These are phyloP conservation scores for Acanthamoeba castellanii DNA, from an alignment of 208 protist genomes.

Conservation along the genomic window DNA sequence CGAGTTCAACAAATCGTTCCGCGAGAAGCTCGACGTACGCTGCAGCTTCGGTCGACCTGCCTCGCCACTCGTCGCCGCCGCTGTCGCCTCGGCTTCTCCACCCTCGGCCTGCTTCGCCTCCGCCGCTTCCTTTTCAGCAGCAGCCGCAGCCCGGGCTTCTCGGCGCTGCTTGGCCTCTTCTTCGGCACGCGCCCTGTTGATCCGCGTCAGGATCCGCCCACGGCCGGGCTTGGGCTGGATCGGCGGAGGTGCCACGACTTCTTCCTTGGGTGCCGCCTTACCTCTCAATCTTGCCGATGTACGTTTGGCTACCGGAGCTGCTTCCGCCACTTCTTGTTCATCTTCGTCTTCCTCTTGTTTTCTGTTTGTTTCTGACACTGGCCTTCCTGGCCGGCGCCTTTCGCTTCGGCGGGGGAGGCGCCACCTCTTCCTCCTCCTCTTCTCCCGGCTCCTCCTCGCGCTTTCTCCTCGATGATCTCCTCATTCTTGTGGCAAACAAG, in stretches of 20 bases:
- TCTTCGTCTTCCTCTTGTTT: too few relatives aligned
- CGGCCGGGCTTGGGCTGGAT: not conserved
- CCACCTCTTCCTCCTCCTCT: too few relatives aligned
- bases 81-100: not conserved
- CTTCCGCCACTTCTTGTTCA: not conserved
- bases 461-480: too few relatives aligned
- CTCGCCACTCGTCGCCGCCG: not conserved
- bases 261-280: not conserved
- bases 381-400: too few relatives aligned
- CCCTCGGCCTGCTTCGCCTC: not conserved
- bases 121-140: not conserved
- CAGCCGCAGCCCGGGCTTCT: not conserved
- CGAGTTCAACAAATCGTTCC: slow-evolving; percentile 33
- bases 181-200: not conserved
- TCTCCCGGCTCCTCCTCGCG: too few relatives aligned
- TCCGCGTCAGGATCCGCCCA: not conserved
- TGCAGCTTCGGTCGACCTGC: not conserved
- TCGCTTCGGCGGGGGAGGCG: too few relatives aligned
- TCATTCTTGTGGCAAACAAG: not conserved
- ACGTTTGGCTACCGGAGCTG: not conserved
- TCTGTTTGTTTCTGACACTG: too few relatives aligned
- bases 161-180: not conserved
- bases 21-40: not conserved
- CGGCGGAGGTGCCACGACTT: not conserved
- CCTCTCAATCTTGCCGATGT: not conserved